These are phyloP conservation scores for Zhuliangozyma blackwelliae DNA, from an alignment of 1,139 yeast genomes.

Conservation along the genomic window DNA sequence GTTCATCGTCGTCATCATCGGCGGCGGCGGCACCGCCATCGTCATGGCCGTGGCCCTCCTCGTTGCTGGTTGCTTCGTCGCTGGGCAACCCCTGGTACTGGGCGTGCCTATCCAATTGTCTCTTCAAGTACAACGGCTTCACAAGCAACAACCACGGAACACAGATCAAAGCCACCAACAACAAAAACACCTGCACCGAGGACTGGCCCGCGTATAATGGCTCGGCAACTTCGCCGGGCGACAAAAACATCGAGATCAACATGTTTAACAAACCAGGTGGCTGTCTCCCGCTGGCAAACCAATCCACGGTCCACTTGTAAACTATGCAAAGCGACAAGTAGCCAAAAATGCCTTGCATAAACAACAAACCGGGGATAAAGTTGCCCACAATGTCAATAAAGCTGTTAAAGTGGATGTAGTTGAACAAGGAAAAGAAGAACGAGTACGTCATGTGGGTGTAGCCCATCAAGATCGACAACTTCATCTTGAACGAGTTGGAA, in stretches of 20 bases:
- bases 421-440: constrained; percentile 62
- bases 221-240: constrained; percentile 72
- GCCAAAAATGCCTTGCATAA: constrained; percentile 83
- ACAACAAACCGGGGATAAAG: constrained; percentile 72
- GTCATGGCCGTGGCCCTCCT: constrained; percentile 17
- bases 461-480: constrained; percentile 75
- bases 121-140: constrained; percentile 56
- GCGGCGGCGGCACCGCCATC: constrained; percentile 20
- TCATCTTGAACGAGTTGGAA: constrained; percentile 79
- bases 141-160: constrained; percentile 72
- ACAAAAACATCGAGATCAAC: constrained; percentile 75
- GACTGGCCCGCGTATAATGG: constrained; percentile 64
- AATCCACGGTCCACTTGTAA: constrained; percentile 75
- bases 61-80: constrained; percentile 15
- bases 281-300: constrained; percentile 63
- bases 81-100: constrained; percentile 21
- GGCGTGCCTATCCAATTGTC: constrained; percentile 40
- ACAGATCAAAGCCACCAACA: constrained; percentile 61
- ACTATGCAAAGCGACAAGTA: constrained; percentile 67
- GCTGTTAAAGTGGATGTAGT: constrained; percentile 56
- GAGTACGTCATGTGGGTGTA: constrained; percentile 76
- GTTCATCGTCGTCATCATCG: constrained; percentile 46
- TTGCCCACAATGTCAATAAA: constrained; percentile 68
- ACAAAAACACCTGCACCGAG: constrained; percentile 52
- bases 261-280: constrained; percentile 80